Base-by-base conservation (phyloP, 2,329 filamentous ascomycete species). In the Sporothrix sp. region DNA sequence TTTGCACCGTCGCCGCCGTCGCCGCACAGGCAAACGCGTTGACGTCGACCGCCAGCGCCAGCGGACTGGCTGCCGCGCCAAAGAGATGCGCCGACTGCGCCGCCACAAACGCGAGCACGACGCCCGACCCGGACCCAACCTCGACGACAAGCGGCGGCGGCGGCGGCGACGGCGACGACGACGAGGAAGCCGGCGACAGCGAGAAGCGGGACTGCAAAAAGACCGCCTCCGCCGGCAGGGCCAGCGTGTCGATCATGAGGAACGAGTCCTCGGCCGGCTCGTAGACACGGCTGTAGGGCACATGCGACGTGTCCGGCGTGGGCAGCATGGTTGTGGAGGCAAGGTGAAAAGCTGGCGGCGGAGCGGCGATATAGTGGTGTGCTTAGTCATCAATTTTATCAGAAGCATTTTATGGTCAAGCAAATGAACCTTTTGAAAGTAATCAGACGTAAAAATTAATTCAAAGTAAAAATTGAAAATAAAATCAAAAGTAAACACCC, bases 241-340 rank as follows among this genome's bases (percentile, higher is more conserved):
- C 91, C 39, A 98, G 76, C 0, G 90, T 95, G 69, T 98, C 91
- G 27, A 98, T 79, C 44, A 98, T 78, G 39, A 98, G 79, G 64
- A 88, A 98, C 5, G 90, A 96, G 70, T 98, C 93, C 68, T 98
- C 93, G 10, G 91, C 85, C 32, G 93, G 93, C 63, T 96, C 90
- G 69, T 98, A 98, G 59, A 97, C 83, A 50, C 84, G 81, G 65
- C 87, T 79, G 68, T 90, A 95, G 50, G 84, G 79, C 53, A 97
- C 87, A 69, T 98, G 93, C 20, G 86, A 86, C 3, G 93, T 98
- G 52, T 87, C 87, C 13, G 93, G 93, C 1, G 93, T 98, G 9
- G 91, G 90, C 25, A 98, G 79, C 90, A 96, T 95, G n/a, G 23
- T 43, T 39, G n/a, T 5, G n/a, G n/a, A n/a, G n/a, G n/a, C n/a